Base-by-base conservation (phyloP, 192 early-diverging fungal species). In the Allomyces macrogynus region DNA sequence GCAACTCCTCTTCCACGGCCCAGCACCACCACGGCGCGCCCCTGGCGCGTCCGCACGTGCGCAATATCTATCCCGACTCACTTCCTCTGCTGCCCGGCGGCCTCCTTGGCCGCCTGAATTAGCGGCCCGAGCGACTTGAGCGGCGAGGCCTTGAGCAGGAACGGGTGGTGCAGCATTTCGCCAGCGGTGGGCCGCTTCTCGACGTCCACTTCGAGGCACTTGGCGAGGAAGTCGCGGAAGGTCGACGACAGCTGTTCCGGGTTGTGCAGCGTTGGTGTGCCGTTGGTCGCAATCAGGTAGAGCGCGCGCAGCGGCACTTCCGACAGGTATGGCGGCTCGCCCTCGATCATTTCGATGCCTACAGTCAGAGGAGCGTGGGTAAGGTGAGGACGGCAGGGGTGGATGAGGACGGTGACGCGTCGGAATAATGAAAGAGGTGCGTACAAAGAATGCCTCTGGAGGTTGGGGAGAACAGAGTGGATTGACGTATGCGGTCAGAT, bases 261-360 rank as follows among this genome's bases (percentile, higher is more conserved):
- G 61, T 89, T 82, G 76, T 96, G 87, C 24, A 98, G 72, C 49
- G 84, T 82, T 10, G 93, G 95, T 10, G 90, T 95, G 25, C 95
- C 95, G 61, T 90, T 96, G 18, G 91, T 97, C 3, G 92, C 92
- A 82, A 96, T 96, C 67, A 96, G 70, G 67, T 93, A 94, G 64
- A 96, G 71, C 10, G 93, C 93, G 70, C 82, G 65, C 60, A 87
- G 67, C 24, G 81, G 77, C 40, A 83, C 74, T 62, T 83, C 81
- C 40, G 16, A 20, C 40, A 84, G 64, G 67, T 84, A 84, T 11
- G 82, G 82, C 49, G 82, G 82, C 69, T 84, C 80, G 27, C 82
- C 82, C 69, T 84, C 82, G 62, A 84, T 75, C 79, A 83, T 84
- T 63, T 84, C 82, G 8, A 40, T 40, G 7, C 32, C 32, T 40